Percentiles rank a stretch among this genome's conserved stretches.
Evolutionary conservation across 306 rosid genomes (phyloP).

Genomic region (Cucumis hystrix): DNA sequence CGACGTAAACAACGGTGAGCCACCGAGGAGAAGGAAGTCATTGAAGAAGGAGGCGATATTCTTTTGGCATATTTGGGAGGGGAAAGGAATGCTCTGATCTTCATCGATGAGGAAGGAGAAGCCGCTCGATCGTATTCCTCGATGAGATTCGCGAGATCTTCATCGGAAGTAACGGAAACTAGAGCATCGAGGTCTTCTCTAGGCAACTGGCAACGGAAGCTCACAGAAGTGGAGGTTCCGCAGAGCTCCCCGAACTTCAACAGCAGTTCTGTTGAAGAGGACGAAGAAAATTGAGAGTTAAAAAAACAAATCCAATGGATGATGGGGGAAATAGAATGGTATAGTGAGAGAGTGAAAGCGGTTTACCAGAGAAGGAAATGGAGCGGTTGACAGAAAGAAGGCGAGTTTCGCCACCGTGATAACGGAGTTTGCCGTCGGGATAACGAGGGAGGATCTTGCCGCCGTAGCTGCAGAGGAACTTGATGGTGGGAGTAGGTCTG

Average conservation of each 20-base stretch:
- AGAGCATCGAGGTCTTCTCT: conserved; percentile 81
- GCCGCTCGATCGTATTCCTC: conserved; percentile 70
- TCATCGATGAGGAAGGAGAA: conserved; percentile 22
- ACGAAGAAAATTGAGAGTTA: not conserved
- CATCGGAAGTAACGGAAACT: conserved; percentile 70
- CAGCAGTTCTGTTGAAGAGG: conserved; percentile 55
- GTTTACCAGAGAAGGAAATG: conserved; percentile 47
- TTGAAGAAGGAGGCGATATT: conserved; percentile 16
- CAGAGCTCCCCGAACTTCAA: conserved; percentile 60
- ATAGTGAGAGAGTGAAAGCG: not conserved
- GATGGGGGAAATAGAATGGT: not conserved
- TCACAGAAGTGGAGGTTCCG: conserved; percentile 31
- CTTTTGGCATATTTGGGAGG: conserved; percentile 27
- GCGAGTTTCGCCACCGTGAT: conserved; percentile 77
- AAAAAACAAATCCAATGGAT: not conserved
- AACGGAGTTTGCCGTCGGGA: conserved; percentile 89
- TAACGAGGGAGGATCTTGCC: conserved; percentile 90
- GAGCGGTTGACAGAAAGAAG: conserved; percentile 62
- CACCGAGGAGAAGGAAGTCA: conserved; percentile 25
- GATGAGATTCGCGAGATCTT: conserved; percentile 66
- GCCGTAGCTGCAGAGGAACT: conserved; percentile 83
- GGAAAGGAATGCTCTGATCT: conserved; percentile 70
- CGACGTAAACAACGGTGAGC: conserved; percentile 34
- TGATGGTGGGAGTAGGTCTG: conserved; percentile 20
- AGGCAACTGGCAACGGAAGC: conserved; percentile 74